Percentiles rank a stretch among this genome's conserved stretches.
Conservation (phyloP, 2,329 filamentous ascomycete genomes). For the Hypoxylon sp. region DNA sequence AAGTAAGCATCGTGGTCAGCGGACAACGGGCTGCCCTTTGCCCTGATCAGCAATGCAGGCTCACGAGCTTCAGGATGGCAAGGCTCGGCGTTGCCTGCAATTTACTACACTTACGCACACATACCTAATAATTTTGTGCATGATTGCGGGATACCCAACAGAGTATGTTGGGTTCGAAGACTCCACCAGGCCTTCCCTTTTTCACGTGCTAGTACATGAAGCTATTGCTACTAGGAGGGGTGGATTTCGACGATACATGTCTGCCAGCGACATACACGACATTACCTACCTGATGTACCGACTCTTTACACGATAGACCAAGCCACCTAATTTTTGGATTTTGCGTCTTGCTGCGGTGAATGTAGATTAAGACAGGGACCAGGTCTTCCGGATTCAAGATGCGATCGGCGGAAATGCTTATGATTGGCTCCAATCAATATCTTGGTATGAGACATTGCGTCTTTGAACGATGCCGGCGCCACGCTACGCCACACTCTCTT, state of each 20-base stretch:
- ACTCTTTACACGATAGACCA: constrained; percentile 5
- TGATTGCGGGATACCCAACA: constrained; percentile 33
- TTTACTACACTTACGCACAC: constrained; percentile 24
- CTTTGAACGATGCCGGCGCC: constrained; percentile 5
- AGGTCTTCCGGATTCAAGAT: constrained; percentile 22
- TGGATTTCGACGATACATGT: constrained; percentile 15
- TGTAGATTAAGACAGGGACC: constrained; percentile 9
- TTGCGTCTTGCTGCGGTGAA: constrained; percentile 7
- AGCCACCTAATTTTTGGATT: constrained; percentile 22
- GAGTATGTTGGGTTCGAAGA: constrained; percentile 35
- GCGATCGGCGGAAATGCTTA: constrained; percentile 17
- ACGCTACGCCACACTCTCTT: background rate
- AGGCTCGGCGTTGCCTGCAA: constrained; percentile 22
- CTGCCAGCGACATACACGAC: constrained; percentile 2
- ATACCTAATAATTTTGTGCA: constrained; percentile 33
- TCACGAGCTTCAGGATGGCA: constrained; percentile 22
- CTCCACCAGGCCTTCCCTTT: constrained; percentile 34
- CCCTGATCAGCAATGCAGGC: constrained; percentile 37
- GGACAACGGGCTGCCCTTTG: constrained; percentile 15
- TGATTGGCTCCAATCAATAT: constrained; percentile 11
- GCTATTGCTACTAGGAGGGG: constrained; percentile 18
- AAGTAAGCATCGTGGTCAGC: constrained; percentile 29
- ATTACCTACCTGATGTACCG: constrained; percentile 6
- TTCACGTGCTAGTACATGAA: constrained; percentile 36
- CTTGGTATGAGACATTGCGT: constrained; percentile 10